Evolutionary conservation across 345 rosid species (phyloP).

Genomic region (Theobroma cacao): DNA sequence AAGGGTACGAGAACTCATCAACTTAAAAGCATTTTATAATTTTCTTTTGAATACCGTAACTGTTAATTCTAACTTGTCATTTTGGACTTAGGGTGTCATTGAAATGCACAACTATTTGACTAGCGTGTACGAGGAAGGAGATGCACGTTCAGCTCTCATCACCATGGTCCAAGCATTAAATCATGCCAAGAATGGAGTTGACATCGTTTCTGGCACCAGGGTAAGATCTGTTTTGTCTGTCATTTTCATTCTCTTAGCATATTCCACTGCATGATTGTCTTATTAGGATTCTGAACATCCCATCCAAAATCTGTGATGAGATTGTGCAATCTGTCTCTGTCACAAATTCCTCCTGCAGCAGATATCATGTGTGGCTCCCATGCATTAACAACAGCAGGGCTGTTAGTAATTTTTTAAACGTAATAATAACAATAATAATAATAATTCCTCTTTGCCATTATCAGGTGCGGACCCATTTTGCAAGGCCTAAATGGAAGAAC

Average conservation of each 20-base stretch:
- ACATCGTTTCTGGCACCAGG: constrained; percentile 94
- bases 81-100: constrained; percentile 69
- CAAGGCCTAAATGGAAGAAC: constrained; percentile 95
- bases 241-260: not conserved
- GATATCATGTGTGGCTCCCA: not conserved
- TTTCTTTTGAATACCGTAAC: not conserved
- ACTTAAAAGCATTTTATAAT: not conserved
- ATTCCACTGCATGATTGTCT: not conserved
- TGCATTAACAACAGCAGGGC: not conserved
- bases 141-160: constrained; percentile 97
- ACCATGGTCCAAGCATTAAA: constrained; percentile 99
- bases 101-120: constrained; percentile 99
- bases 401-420: not conserved
- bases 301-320: not conserved
- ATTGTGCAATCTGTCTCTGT: not conserved
- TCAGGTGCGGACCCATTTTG: constrained; percentile 96
- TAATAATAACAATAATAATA: not conserved
- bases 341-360: not conserved
- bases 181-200: constrained; percentile 95
- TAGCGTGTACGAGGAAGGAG: constrained; percentile 99
- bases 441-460: not conserved
- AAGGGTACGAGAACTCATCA: constrained; percentile 50
- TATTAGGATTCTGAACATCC: not conserved
- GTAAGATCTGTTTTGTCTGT: constrained; percentile 32
- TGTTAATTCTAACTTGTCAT: not conserved